Conservation (phyloP, 192 early-diverging fungal species). For the Helicostylum pulchrum region DNA sequence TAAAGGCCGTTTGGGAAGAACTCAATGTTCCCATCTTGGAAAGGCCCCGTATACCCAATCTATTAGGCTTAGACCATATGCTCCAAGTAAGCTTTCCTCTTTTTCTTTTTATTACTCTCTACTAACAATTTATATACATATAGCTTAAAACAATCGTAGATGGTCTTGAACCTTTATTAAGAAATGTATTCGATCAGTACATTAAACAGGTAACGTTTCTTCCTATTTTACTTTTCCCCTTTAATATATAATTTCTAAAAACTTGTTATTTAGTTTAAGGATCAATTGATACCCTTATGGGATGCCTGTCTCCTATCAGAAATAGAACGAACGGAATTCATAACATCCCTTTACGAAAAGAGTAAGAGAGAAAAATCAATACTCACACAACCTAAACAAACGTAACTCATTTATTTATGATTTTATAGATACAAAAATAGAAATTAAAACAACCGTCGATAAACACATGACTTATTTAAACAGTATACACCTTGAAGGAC, state of each 20-base stretch:
- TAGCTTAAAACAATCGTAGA: background rate
- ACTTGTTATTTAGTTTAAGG: slow-evolving; percentile 32
- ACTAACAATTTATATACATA: too few species aligned
- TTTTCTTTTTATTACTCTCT: background rate
- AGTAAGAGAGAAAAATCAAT: slow-evolving; percentile 21
- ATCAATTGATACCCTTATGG: slow-evolving; percentile 35
- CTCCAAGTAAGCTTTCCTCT: slow-evolving; percentile 21
- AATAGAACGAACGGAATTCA: slow-evolving; percentile 41
- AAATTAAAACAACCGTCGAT: slow-evolving; percentile 12
- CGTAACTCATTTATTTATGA: slow-evolving; percentile 4
- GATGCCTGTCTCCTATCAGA: slow-evolving; percentile 42
- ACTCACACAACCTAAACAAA: background rate
- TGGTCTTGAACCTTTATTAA: background rate
- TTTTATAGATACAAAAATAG: slow-evolving; percentile 4
- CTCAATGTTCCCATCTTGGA: slow-evolving; percentile 16
- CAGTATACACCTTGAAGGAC: slow-evolving; percentile 19
- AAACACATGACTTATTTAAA: slow-evolving; percentile 28
- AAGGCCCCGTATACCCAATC: slow-evolving; percentile 5
- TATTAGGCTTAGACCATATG: slow-evolving; percentile 18
- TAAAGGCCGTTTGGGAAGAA: slow-evolving; percentile 32
- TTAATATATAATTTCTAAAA: slow-evolving; percentile 17
- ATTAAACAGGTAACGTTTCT: slow-evolving; percentile 6
- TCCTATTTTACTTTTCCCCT: background rate
- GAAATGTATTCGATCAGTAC: background rate
- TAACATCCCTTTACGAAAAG: slow-evolving; percentile 30